These are phyloP conservation scores for Cyberlindnera japonica DNA, from an alignment of 805 yeast species.

Conservation along the genomic window DNA sequence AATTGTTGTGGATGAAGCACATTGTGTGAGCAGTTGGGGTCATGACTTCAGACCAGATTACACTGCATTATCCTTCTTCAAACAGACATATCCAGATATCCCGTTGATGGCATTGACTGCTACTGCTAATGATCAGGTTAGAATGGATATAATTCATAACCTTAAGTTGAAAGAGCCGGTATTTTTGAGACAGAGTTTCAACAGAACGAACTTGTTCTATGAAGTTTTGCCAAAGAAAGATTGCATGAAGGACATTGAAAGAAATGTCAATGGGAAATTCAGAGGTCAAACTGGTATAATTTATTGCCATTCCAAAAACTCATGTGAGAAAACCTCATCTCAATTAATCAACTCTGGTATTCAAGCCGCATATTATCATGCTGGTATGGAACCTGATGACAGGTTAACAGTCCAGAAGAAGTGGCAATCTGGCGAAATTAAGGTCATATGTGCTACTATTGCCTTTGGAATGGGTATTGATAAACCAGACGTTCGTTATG, in stretches of 20 bases:
- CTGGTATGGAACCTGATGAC: slow-evolving; percentile 85
- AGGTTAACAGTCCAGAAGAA: slow-evolving; percentile 64
- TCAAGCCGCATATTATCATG: slow-evolving; percentile 79
- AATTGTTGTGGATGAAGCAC: slow-evolving; percentile 95
- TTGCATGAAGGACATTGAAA: slow-evolving; percentile 52
- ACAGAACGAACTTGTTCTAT: slow-evolving; percentile 80
- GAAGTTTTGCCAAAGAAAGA: slow-evolving; percentile 67
- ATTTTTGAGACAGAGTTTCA: slow-evolving; percentile 84
- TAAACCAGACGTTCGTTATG: slow-evolving; percentile 91
- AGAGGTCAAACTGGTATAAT: slow-evolving; percentile 75
- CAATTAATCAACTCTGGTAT: slow-evolving; percentile 58
- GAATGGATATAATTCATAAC: slow-evolving; percentile 80
- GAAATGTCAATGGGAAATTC: slow-evolving; percentile 49
- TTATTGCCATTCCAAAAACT: slow-evolving; percentile 85
- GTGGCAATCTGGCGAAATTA: slow-evolving; percentile 75
- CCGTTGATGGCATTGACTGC: slow-evolving; percentile 98
- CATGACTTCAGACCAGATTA: slow-evolving; percentile 98
- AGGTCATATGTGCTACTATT: slow-evolving; percentile 92
- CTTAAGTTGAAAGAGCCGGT: slow-evolving; percentile 59
- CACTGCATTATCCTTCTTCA: slow-evolving; percentile 72
- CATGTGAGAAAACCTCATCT: slow-evolving; percentile 79
- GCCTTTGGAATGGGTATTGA: slow-evolving; percentile 99
- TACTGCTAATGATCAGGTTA: slow-evolving; percentile 89
- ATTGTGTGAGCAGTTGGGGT: slow-evolving; percentile 98
- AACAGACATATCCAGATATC: slow-evolving; percentile 65